A percentile compares a stretch with the other conserved stretches of the same genome.
Conservation (phyloP, 2,329 filamentous ascomycete species). For the Alternaria gaisen region DNA sequence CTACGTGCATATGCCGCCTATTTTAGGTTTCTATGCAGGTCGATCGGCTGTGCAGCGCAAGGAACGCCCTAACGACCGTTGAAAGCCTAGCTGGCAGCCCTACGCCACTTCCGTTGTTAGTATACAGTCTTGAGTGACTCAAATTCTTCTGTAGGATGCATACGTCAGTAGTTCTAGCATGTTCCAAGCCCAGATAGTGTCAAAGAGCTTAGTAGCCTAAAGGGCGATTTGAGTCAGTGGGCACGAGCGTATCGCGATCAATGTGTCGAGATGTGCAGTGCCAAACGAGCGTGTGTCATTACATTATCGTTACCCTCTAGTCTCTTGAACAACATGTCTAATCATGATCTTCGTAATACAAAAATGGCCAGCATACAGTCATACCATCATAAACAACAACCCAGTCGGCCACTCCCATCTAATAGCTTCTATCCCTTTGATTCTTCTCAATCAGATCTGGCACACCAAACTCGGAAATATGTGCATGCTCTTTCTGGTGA, state of each 20-base stretch:
- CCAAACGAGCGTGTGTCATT: background rate
- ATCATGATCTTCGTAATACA: conserved; percentile 6
- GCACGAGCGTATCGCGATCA: background rate
- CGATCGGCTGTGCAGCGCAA: conserved; percentile 7
- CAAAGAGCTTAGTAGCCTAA: background rate
- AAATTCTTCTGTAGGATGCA: background rate
- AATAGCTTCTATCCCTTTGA: conserved; percentile 26
- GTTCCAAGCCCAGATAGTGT: background rate
- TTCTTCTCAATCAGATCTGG: conserved; percentile 36
- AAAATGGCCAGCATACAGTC: conserved; percentile 1
- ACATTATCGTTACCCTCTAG: conserved; percentile 1
- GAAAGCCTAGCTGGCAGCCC: conserved; percentile 4
- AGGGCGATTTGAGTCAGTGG: background rate
- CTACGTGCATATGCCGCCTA: conserved; percentile 3
- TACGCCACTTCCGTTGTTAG: conserved; percentile 6
- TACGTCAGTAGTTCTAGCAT: background rate
- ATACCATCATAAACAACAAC: background rate
- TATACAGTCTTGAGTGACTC: background rate
- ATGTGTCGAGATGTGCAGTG: background rate
- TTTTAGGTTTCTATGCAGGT: background rate
- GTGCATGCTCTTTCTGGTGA: conserved; percentile 4
- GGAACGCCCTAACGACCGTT: conserved; percentile 10
- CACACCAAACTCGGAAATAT: conserved; percentile 22
- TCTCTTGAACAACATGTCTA: background rate
- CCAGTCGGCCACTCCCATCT: background rate